These are phyloP conservation scores for Pleurotus djamor DNA, from an alignment of 768 basidiomycete species.

Conservation along the genomic window DNA sequence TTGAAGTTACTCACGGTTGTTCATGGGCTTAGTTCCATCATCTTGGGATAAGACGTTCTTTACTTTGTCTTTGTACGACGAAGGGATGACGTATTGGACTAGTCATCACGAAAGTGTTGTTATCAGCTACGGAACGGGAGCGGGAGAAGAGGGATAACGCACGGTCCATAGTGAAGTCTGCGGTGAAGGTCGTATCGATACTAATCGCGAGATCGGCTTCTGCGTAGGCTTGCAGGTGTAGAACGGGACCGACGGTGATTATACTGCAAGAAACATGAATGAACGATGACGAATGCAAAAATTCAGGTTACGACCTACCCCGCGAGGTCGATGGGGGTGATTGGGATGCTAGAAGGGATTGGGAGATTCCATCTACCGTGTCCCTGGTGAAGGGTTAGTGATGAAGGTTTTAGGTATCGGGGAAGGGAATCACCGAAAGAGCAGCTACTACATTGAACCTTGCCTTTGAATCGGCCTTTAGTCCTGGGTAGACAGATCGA, in stretches of 20 bases:
- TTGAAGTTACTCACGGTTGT: background rate
- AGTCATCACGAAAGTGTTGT: background rate
- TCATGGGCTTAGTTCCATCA: background rate
- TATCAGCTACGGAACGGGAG: background rate
- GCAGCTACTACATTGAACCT: background rate
- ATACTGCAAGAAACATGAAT: background rate
- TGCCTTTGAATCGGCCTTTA: background rate
- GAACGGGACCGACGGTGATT: background rate
- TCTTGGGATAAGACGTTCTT: background rate
- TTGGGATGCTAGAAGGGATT: background rate
- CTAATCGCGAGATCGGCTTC: background rate
- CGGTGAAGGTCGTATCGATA: background rate
- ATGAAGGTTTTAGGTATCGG: background rate
- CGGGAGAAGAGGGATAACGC: background rate
- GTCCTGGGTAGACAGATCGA: background rate
- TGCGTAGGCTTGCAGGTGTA: background rate
- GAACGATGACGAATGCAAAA: background rate
- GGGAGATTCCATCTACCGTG: background rate
- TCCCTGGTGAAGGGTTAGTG: background rate
- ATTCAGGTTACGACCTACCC: background rate
- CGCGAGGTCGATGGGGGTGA: background rate
- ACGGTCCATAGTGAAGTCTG: background rate
- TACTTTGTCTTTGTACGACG: background rate
- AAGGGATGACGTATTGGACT: conserved; percentile 3
- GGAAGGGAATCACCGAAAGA: background rate